Conservation (phyloP, 1,284 basidiomycete genomes). For the Testicularia cyperi region DNA sequence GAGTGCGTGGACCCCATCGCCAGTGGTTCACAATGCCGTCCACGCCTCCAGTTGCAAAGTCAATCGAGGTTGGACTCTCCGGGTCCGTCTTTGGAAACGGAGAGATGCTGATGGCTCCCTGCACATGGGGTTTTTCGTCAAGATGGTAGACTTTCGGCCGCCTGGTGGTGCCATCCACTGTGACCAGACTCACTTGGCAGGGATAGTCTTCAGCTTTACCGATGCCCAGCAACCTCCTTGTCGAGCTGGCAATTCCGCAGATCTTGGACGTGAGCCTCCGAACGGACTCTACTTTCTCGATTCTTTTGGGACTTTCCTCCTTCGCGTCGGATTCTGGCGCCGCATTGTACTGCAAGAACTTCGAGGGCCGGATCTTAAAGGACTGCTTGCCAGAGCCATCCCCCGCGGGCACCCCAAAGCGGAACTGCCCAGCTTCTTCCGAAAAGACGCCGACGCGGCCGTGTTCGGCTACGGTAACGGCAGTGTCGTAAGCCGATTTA, state of each 20-base stretch:
- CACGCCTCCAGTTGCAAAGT: constrained; percentile 35
- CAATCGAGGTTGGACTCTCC: constrained; percentile 9
- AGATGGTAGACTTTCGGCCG: constrained; percentile 16
- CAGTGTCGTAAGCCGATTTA: constrained; percentile 5
- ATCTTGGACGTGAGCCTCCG: constrained; percentile 26
- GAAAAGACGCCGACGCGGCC: constrained; percentile 11
- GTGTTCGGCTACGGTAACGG: constrained; percentile 12
- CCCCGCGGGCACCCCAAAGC: too few relatives aligned
- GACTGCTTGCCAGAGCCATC: too few relatives aligned
- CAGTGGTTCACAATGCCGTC: constrained; percentile 35
- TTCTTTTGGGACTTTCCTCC: too few relatives aligned
- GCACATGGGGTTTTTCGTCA: constrained; percentile 18
- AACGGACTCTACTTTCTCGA: constrained; percentile 27
- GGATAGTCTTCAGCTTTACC: constrained; percentile 18
- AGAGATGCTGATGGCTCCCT: constrained; percentile 18
- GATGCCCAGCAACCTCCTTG: constrained; percentile 14
- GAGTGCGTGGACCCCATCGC: constrained; percentile 11
- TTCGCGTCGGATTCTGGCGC: too few relatives aligned
- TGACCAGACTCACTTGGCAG: constrained; percentile 28
- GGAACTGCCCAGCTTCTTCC: neutral
- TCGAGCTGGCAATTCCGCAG: constrained; percentile 29
- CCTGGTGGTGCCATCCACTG: constrained; percentile 7
- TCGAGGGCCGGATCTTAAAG: too few relatives aligned
- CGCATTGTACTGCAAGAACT: too few relatives aligned
- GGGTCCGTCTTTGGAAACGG: constrained; percentile 24